Evolutionary conservation across 2,329 filamentous ascomycete species (phyloP), one percentile per base, ranked within the genome.

Genomic region (Sporothrix pseudoabietina): DNA sequence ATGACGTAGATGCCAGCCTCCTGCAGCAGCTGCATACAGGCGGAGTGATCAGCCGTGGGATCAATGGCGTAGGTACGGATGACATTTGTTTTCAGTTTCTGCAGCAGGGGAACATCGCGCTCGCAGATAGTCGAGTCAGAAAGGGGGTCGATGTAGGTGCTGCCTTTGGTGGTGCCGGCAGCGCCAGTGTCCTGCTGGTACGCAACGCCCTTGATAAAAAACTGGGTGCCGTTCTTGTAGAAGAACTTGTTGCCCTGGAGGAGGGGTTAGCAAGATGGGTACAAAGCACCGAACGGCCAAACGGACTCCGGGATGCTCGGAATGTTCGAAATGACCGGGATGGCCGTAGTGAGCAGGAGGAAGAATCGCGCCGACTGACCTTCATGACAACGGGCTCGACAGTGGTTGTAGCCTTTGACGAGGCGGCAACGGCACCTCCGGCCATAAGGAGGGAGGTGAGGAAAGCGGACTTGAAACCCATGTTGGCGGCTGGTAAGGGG

Each of bases 21-120:
- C 73, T 92, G 87, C 69, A 99, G 88, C 77, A 93, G 82, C 77
- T 87, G 85, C 94, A 99, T 98, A 85, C 96, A 98, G 70, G 86
- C 87, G 71, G 87, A 86, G 85, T 99, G 96, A 84, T 97, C 87
- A 77, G 86, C 82, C 19, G 86, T 88, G 32, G 95, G 93, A 84
- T 98, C 89, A 79, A 98, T 89, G 78, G 95, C 94, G 82, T 99
- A 99, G 73, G 96, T 94, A 82, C 96, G 95, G 82, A 99, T 95
- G 78, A 91, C 90, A 85, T 99, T 99, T 83, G 94, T 97, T 76
- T 90, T 87, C 75, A 98, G 88, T 82, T 93, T 85, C 80, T 88
- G 81, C 77, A 99, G 87, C 78, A 92, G 89, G 65, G 94, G 93
- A 68, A 99, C 88, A 81, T 99, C 96, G 78, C 95, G 93, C 82